Evolutionary conservation across 148 eudicot genomes (phyloP).

Genomic region (Heliamphora exappendiculata): DNA sequence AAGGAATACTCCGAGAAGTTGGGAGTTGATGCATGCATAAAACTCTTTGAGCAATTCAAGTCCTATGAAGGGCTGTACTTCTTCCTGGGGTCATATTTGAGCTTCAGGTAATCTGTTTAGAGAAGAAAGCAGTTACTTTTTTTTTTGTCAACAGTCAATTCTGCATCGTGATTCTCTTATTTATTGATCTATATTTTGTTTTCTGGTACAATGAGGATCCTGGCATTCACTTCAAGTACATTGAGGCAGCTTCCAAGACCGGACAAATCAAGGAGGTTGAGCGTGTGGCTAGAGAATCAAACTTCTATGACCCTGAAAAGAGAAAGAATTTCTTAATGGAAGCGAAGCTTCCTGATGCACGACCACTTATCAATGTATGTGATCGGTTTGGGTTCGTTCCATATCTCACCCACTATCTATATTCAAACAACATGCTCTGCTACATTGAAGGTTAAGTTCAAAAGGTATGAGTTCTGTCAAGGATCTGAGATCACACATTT

Average conservation of each 20-base stretch:
- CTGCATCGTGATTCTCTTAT: slow-evolving; percentile 12
- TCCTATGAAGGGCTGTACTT: slow-evolving; percentile 94
- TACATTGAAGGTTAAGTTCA: slow-evolving; percentile 98
- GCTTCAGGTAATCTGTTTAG: slow-evolving; percentile 63
- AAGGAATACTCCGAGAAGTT: slow-evolving; percentile 90
- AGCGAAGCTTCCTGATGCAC: slow-evolving; percentile 96
- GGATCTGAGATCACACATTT: not conserved
- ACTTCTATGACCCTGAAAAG: slow-evolving; percentile 86
- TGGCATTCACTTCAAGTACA: slow-evolving; percentile 92
- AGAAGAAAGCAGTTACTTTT: slow-evolving; percentile 8
- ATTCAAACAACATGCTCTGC: slow-evolving; percentile 87
- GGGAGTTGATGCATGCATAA: slow-evolving; percentile 82
- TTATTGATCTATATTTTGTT: not conserved
- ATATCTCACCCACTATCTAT: slow-evolving; percentile 89
- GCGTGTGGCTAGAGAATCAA: slow-evolving; percentile 94
- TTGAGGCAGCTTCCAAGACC: slow-evolving; percentile 96
- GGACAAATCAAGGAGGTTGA: slow-evolving; percentile 99
- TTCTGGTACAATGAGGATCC: slow-evolving; percentile 75
- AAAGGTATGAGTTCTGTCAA: slow-evolving; percentile 42
- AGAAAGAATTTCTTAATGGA: slow-evolving; percentile 96
- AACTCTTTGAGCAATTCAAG: slow-evolving; percentile 93
- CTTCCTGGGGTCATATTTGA: slow-evolving; percentile 87
- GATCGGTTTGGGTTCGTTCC: slow-evolving; percentile 97
- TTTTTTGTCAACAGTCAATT: not conserved
- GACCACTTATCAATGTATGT: slow-evolving; percentile 96